Conservation (phyloP, 1,139 yeast species). For the Geotrichum histeridarum region DNA sequence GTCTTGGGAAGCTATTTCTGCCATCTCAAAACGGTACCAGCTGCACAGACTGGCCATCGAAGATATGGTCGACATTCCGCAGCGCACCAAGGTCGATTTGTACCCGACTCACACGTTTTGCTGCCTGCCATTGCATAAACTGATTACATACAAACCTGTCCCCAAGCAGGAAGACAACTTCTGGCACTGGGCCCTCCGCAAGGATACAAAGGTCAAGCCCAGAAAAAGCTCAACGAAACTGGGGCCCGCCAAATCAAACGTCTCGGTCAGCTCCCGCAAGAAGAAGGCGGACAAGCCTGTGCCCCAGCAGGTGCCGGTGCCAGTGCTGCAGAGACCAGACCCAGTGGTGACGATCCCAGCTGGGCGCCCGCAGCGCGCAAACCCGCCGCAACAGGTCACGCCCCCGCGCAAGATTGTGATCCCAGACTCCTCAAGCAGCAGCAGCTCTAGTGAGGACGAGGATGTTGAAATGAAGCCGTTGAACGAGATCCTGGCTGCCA, state of each 20-base stretch:
- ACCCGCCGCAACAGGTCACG: not conserved
- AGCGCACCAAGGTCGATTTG: slow-evolving; percentile 50
- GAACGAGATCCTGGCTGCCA: slow-evolving; percentile 10
- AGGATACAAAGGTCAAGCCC: not conserved
- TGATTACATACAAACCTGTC: slow-evolving; percentile 34
- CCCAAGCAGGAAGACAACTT: not conserved
- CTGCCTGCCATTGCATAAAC: slow-evolving; percentile 47
- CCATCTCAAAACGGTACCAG: slow-evolving; percentile 40
- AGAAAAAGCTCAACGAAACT: not conserved
- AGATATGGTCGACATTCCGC: slow-evolving; percentile 56
- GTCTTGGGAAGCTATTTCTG: slow-evolving; percentile 50
- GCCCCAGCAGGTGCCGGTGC: not conserved
- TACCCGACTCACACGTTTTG: slow-evolving; percentile 48
- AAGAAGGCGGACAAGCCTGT: not conserved
- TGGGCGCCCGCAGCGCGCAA: not conserved
- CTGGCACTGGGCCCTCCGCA: slow-evolving; percentile 13
- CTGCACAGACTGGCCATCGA: slow-evolving; percentile 50
- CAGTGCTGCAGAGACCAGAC: not conserved
- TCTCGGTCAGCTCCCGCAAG: not conserved
- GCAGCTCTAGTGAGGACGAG: slow-evolving; percentile 7
- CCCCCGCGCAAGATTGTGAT: slow-evolving; percentile 8
- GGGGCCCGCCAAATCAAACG: slow-evolving; percentile 6
- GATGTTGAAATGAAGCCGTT: slow-evolving; percentile 12
- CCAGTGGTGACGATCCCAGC: not conserved
- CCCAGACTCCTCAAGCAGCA: slow-evolving; percentile 1